Conservation (phyloP, 2,329 filamentous ascomycete genomes). For the Fusarium sp. region DNA sequence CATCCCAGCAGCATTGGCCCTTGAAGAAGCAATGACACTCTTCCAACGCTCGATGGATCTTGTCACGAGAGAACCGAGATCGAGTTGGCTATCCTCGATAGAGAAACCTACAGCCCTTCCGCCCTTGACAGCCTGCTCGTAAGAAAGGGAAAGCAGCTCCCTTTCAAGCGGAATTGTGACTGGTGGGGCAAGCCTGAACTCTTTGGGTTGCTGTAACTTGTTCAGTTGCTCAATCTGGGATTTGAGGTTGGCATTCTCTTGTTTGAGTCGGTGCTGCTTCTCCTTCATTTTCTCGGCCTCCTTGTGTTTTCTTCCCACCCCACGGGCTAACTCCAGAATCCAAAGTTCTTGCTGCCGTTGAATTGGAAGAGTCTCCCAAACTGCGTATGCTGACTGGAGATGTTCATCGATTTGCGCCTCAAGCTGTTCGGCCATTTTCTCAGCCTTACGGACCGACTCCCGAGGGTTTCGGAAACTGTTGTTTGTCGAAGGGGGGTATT, state of each 20-base stretch:
- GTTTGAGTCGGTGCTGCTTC: constrained; percentile 62
- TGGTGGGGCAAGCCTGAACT: constrained; percentile 66
- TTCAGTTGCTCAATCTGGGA: constrained; percentile 70
- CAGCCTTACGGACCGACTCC: constrained; percentile 61
- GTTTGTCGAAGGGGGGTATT: constrained; percentile 58
- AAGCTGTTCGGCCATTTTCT: constrained; percentile 67
- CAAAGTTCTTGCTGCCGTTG: constrained; percentile 70
- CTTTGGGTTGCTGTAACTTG: constrained; percentile 68
- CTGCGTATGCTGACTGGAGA: constrained; percentile 78
- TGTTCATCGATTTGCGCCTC: constrained; percentile 80
- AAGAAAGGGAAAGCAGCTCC: constrained; percentile 59
- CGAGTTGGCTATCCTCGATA: constrained; percentile 63
- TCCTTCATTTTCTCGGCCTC: constrained; percentile 65
- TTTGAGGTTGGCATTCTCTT: constrained; percentile 69
- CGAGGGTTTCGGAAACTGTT: constrained; percentile 57
- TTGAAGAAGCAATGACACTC: constrained; percentile 65
- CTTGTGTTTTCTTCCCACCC: constrained; percentile 67
- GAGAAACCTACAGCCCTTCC: constrained; percentile 58
- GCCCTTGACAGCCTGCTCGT: constrained; percentile 59
- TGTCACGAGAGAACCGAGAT: constrained; percentile 64
- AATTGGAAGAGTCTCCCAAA: constrained; percentile 75
- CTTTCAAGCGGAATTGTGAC: constrained; percentile 64
- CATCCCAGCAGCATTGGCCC: constrained; percentile 59
- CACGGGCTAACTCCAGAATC: constrained; percentile 71
- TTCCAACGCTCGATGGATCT: constrained; percentile 73